Evolutionary conservation across 1,284 basidiomycete species (phyloP).

Genomic region (Cutaneotrichosporon mucoides): DNA sequence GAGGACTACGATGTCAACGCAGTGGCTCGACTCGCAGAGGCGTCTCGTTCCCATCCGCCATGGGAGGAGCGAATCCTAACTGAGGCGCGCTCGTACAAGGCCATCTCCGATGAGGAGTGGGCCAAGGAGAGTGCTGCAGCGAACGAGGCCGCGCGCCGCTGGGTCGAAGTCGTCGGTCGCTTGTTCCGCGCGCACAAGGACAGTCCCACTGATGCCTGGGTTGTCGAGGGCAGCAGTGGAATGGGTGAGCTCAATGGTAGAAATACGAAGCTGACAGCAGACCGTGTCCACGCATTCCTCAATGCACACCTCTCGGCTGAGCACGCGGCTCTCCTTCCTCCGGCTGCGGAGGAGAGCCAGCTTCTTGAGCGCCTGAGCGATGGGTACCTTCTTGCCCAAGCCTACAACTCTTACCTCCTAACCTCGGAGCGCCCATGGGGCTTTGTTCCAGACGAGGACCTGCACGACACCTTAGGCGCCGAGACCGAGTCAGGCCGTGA

Average conservation of each 20-base stretch:
- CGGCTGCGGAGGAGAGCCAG: not conserved
- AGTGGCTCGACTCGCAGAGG: constrained; percentile 23
- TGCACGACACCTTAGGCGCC: constrained; percentile 39
- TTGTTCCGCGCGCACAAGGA: constrained; percentile 24
- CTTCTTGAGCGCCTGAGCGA: constrained; percentile 30
- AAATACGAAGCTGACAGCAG: constrained; percentile 14
- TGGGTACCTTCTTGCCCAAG: constrained; percentile 43
- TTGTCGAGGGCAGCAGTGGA: constrained; percentile 56
- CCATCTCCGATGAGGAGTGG: constrained; percentile 19
- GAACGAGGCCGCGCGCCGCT: constrained; percentile 28
- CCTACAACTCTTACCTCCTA: constrained; percentile 37
- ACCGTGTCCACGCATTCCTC: constrained; percentile 39
- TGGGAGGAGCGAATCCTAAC: constrained; percentile 46
- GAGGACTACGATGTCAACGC: constrained; percentile 44
- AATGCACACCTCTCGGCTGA: constrained; percentile 29
- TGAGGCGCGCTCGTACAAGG: constrained; percentile 32
- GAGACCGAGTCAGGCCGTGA: constrained; percentile 24
- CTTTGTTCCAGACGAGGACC: constrained; percentile 42
- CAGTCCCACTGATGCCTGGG: constrained; percentile 23
- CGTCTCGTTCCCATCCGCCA: constrained; percentile 20
- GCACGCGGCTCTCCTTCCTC: constrained; percentile 28
- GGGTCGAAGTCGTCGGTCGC: constrained; percentile 37
- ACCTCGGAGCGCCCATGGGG: constrained; percentile 43
- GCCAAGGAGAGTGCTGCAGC: constrained; percentile 17
- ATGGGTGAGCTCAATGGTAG: constrained; percentile 44